phyloP scores from a whole-genome alignment of 2,329 filamentous ascomycete genomes.

The Helicocarpus griseus region DNA sequence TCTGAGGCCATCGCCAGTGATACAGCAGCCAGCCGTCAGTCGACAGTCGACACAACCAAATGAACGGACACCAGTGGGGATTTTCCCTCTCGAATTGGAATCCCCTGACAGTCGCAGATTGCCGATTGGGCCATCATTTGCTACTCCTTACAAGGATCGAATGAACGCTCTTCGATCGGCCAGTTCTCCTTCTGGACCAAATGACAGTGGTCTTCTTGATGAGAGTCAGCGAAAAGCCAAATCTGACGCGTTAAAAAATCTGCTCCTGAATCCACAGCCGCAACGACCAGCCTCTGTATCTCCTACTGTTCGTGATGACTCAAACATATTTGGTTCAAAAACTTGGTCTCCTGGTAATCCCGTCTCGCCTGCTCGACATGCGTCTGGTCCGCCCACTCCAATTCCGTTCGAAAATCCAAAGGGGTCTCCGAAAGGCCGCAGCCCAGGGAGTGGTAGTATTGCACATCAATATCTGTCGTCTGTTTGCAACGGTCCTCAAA shows the following conservation, averaged over 20 bases:
- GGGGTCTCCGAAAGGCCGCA: conserved; percentile 8
- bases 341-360: background rate
- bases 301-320: conserved; percentile 16
- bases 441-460: conserved; percentile 10
- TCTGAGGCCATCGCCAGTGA: conserved; percentile 47
- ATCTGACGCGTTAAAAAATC: conserved; percentile 35
- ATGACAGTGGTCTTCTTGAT: conserved; percentile 17
- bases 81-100: conserved; percentile 62
- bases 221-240: conserved; percentile 35
- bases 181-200: conserved; percentile 23
- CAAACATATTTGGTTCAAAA: conserved; percentile 12
- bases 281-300: conserved; percentile 27
- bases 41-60: conserved; percentile 32
- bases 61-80: conserved; percentile 42
- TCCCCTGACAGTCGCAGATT: conserved; percentile 41
- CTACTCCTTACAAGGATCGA: conserved; percentile 44
- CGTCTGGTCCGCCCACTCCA: conserved; percentile 25
- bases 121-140: conserved; percentile 56
- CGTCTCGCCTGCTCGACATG: background rate
- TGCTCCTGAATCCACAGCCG: conserved; percentile 34
- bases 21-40: conserved; percentile 26
- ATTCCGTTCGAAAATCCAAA: conserved; percentile 10
- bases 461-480: conserved; percentile 18
- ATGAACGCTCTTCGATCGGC: conserved; percentile 35
- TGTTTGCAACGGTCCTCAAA: conserved; percentile 15